phyloP scores from a whole-genome alignment of 768 basidiomycete species.

The Rhizopogon vesiculosus region DNA sequence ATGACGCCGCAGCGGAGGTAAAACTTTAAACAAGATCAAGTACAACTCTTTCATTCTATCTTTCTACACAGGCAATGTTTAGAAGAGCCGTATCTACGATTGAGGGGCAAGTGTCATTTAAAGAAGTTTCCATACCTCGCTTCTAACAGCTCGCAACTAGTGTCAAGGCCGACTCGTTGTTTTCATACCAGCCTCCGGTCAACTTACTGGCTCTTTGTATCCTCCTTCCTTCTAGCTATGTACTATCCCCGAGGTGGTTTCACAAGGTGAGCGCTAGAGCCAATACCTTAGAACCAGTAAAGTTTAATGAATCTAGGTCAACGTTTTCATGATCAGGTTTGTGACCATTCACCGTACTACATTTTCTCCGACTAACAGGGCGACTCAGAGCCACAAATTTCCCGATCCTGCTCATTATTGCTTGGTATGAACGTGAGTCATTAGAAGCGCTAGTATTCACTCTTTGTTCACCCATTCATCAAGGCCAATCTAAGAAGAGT shows the following conservation, averaged over 20 bases:
- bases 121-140: not conserved
- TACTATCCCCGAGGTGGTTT: constrained; percentile 94
- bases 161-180: constrained; percentile 87
- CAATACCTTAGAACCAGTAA: constrained; percentile 5
- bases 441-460: not conserved
- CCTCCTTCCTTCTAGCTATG: constrained; percentile 82
- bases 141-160: constrained; percentile 28
- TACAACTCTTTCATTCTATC: not conserved
- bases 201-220: constrained; percentile 84
- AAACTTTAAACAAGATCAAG: not conserved
- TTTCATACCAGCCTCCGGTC: constrained; percentile 92
- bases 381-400: constrained; percentile 67
- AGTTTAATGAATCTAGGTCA: constrained; percentile 47
- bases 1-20: constrained; percentile 91
- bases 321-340: constrained; percentile 84
- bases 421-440: constrained; percentile 69
- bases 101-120: constrained; percentile 62
- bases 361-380: not conserved
- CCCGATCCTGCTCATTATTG: constrained; percentile 75
- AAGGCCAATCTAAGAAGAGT: constrained; percentile 59
- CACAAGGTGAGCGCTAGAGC: constrained; percentile 64
- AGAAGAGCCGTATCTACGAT: constrained; percentile 90
- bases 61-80: constrained; percentile 75
- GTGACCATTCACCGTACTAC: not conserved
- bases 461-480: not conserved